phyloP scores from a whole-genome alignment of 257 asterid species.

The Primulina tabacum region DNA sequence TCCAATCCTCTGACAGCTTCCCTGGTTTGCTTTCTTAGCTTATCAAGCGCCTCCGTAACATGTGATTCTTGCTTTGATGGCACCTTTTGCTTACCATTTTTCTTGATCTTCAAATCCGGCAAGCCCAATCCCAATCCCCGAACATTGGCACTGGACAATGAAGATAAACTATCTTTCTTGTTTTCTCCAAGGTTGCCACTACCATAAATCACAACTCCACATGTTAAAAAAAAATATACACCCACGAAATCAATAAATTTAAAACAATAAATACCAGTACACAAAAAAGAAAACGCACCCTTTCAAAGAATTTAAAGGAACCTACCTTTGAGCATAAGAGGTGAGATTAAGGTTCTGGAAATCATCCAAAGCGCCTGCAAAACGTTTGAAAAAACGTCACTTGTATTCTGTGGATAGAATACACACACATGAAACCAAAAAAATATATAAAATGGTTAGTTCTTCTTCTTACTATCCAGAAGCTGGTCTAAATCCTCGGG shows the following conservation, averaged over 20 bases:
- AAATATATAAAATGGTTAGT: not conserved
- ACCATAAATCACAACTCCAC: slow-evolving; percentile 29
- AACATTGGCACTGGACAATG: slow-evolving; percentile 41
- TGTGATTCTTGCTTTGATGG: slow-evolving; percentile 59
- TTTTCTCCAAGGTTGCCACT: slow-evolving; percentile 34
- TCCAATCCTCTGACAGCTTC: slow-evolving; percentile 93
- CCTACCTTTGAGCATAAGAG: slow-evolving; percentile 73
- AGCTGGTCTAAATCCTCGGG: slow-evolving; percentile 89
- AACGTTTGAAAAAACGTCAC: slow-evolving; percentile 3
- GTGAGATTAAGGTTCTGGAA: slow-evolving; percentile 85
- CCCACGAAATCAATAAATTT: not conserved
- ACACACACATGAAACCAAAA: not conserved
- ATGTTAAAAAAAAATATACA: slow-evolving; percentile 13
- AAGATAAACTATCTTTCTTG: slow-evolving; percentile 42
- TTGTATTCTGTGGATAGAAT: not conserved
- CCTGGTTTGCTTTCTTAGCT: slow-evolving; percentile 88
- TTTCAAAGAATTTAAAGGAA: slow-evolving; percentile 2
- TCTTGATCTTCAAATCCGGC: slow-evolving; percentile 87
- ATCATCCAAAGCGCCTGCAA: slow-evolving; percentile 99
- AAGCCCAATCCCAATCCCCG: slow-evolving; percentile 93
- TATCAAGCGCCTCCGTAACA: slow-evolving; percentile 85
- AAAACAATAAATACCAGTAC: not conserved
- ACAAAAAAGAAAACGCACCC: not conserved
- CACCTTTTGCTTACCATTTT: slow-evolving; percentile 78
- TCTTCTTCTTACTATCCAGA: slow-evolving; percentile 73